phyloP scores from a whole-genome alignment of 306 rosid genomes.

The Arachis hypogaea region DNA sequence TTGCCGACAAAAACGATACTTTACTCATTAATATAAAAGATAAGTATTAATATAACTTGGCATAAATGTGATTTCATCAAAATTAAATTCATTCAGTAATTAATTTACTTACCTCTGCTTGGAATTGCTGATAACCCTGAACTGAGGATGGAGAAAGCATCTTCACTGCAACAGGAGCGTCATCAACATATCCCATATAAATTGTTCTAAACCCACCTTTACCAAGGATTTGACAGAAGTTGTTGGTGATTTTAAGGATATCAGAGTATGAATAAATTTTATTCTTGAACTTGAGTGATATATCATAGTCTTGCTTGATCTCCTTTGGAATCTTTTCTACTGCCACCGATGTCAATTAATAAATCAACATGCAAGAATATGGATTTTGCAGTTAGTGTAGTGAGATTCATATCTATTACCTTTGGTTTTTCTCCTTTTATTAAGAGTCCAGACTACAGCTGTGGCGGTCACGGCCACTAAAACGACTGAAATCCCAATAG shows the following conservation, averaged over 20 bases:
- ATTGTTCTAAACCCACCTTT: constrained; percentile 59
- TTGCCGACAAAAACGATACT: too few relatives aligned
- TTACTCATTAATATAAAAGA: too few relatives aligned
- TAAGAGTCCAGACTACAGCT: constrained; percentile 21
- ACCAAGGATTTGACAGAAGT: constrained; percentile 43
- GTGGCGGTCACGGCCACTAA: background rate
- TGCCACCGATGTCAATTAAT: background rate
- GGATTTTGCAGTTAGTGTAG: background rate
- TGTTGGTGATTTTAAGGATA: constrained; percentile 47
- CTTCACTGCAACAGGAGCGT: constrained; percentile 57
- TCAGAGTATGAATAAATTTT: constrained; percentile 45
- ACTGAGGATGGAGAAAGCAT: constrained; percentile 51
- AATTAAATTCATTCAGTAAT: too few relatives aligned
- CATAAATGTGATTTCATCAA: too few relatives aligned
- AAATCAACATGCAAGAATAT: background rate
- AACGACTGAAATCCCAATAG: constrained; percentile 41
- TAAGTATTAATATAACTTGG: too few relatives aligned
- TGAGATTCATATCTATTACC: background rate
- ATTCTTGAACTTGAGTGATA: background rate
- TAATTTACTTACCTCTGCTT: constrained; percentile 45
- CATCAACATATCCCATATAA: constrained; percentile 44
- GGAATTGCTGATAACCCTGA: constrained; percentile 53
- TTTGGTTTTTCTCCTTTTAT: constrained; percentile 36
- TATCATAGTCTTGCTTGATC: background rate
- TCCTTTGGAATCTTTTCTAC: background rate